phyloP scores from a whole-genome alignment of 73 alveolate species.

The Blepharisma stoltei region DNA sequence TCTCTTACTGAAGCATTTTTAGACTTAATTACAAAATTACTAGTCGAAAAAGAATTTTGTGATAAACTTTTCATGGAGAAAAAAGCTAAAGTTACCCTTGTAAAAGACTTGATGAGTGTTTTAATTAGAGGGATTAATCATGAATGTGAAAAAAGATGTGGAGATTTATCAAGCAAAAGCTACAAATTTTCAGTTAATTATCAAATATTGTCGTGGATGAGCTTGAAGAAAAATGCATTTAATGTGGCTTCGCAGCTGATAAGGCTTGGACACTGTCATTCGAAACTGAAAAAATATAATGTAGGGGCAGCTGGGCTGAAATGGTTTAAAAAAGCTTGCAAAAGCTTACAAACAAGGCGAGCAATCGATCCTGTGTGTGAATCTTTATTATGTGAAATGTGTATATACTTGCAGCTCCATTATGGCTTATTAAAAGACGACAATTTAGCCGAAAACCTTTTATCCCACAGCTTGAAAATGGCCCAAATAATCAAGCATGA shows the following conservation, averaged over 20 bases:
- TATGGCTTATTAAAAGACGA: constrained; percentile 9
- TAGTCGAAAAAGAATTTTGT: constrained; percentile 27
- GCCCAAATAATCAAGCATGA: constrained; percentile 1
- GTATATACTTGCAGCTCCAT: constrained; percentile 17
- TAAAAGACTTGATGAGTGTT: not conserved
- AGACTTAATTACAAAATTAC: constrained; percentile 7
- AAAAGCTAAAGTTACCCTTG: not conserved
- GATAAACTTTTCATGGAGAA: constrained; percentile 19
- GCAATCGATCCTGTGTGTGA: constrained; percentile 22
- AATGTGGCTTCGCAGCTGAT: constrained; percentile 14
- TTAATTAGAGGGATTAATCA: not conserved
- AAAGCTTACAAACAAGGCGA: not conserved
- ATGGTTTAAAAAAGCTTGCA: constrained; percentile 5
- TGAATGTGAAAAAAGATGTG: constrained; percentile 13
- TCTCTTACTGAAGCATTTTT: constrained; percentile 3
- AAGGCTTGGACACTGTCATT: constrained; percentile 13
- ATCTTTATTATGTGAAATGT: constrained; percentile 7
- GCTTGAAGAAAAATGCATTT: not conserved
- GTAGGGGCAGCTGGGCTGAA: constrained; percentile 16
- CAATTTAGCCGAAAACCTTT: not conserved
- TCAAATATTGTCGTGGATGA: not conserved
- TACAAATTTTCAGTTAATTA: constrained; percentile 15
- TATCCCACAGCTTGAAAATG: not conserved
- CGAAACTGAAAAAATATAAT: constrained; percentile 10
- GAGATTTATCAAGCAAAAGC: not conserved